These are phyloP conservation scores for Chlorella sp. DNA, from an alignment of 139 green algal genomes.

Conservation along the genomic window DNA sequence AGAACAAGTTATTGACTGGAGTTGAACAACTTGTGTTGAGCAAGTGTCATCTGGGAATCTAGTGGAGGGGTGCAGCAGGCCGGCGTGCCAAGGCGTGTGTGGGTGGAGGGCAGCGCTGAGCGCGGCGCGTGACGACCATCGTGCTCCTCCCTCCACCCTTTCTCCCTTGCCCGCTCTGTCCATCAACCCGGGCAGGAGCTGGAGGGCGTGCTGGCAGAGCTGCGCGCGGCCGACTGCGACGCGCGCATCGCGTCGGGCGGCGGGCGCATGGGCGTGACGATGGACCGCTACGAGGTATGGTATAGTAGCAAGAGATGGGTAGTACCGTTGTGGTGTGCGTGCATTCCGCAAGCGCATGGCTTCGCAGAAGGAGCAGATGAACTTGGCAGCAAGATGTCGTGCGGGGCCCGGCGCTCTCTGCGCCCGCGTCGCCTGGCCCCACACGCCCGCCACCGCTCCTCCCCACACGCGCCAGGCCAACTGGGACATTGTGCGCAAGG, in stretches of 20 bases:
- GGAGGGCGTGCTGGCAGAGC: slow-evolving; percentile 65
- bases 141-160: too few relatives aligned
- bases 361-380: too few relatives aligned
- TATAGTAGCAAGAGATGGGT: too few relatives aligned
- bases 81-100: background rate
- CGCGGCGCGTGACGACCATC: too few relatives aligned
- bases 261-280: slow-evolving; percentile 94
- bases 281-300: slow-evolving; percentile 94
- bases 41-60: too few relatives aligned
- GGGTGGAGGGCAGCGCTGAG: background rate
- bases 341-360: too few relatives aligned
- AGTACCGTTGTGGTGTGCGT: too few relatives aligned
- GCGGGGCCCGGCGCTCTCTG: too few relatives aligned
- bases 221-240: slow-evolving; percentile 58
- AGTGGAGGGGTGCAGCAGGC: slow-evolving; percentile 2
- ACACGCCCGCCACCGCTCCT: too few relatives aligned
- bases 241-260: slow-evolving; percentile 90
- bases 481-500: slow-evolving; percentile 95
- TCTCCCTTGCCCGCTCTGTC: too few relatives aligned
- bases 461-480: too few relatives aligned
- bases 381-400: background rate
- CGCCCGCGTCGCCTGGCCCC: too few relatives aligned
- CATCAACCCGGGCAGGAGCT: slow-evolving; percentile 57
- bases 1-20: background rate
- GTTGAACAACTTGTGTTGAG: background rate